Conservation (phyloP, 148 eudicot genomes). For the Chenopodium suecicum region DNA sequence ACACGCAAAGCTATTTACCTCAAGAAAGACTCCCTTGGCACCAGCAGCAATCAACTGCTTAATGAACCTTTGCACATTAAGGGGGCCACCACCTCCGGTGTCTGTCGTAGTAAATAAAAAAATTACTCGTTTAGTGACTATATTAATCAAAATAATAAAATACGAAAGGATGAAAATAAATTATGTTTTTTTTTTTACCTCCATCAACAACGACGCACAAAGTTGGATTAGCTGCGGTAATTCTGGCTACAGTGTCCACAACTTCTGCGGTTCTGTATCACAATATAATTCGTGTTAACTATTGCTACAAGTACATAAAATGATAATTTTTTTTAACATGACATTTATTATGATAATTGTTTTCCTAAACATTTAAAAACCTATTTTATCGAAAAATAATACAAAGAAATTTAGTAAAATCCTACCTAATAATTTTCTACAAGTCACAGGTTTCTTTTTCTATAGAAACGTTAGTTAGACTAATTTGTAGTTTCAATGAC, state of each 20-base stretch:
- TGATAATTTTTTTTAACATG: too few species aligned
- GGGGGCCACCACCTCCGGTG: slow-evolving; percentile 37
- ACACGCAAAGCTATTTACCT: slow-evolving; percentile 14
- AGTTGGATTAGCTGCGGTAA: slow-evolving; percentile 21
- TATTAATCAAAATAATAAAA: too few species aligned
- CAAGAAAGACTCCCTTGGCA: slow-evolving; percentile 35
- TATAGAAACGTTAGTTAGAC: background rate
- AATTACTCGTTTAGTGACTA: background rate
- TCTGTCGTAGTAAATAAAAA: background rate
- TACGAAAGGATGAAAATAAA: background rate
- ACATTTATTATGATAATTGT: too few species aligned
- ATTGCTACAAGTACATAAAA: background rate
- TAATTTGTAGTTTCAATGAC: background rate
- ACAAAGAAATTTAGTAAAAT: too few species aligned
- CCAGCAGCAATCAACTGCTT: slow-evolving; percentile 35
- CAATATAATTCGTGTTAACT: background rate
- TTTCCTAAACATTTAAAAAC: too few species aligned
- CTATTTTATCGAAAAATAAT: too few species aligned
- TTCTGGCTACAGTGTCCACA: slow-evolving; percentile 22
- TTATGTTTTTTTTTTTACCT: slow-evolving; percentile 1
- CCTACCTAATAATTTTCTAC: too few species aligned
- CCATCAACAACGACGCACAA: slow-evolving; percentile 23
- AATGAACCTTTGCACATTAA: slow-evolving; percentile 34
- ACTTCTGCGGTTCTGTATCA: slow-evolving; percentile 30
- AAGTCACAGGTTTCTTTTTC: too few species aligned